phyloP scores from a whole-genome alignment of 2,329 filamentous ascomycete species.

The Penicillium hesseltinei region DNA sequence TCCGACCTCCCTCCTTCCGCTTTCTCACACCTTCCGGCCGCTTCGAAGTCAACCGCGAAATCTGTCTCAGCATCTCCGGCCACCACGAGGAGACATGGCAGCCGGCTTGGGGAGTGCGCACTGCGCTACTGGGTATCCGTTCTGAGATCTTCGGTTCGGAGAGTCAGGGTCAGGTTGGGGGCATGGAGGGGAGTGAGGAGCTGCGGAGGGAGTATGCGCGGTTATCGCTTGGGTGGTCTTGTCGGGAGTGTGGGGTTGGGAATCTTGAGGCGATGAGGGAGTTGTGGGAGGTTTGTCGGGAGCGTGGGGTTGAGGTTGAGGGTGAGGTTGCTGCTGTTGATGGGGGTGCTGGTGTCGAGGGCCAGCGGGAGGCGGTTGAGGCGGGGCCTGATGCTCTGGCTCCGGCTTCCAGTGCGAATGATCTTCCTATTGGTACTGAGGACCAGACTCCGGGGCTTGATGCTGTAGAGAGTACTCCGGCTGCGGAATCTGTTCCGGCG shows the following conservation, averaged over 20 bases:
- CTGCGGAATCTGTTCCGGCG: neutral
- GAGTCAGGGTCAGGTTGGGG: constrained; percentile 82
- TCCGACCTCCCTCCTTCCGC: constrained; percentile 91
- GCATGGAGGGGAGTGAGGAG: constrained; percentile 71
- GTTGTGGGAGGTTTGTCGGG: constrained; percentile 29
- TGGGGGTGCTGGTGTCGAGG: constrained; percentile 34
- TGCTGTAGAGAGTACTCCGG: neutral
- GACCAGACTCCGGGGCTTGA: neutral
- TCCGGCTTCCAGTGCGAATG: neutral
- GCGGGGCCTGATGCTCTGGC: neutral
- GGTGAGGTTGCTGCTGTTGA: neutral
- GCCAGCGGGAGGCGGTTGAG: neutral
- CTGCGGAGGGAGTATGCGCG: constrained; percentile 68
- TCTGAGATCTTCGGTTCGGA: constrained; percentile 88
- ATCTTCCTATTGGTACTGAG: neutral
- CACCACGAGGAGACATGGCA: constrained; percentile 99
- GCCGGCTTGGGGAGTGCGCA: constrained; percentile 94
- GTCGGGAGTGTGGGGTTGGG: constrained; percentile 64
- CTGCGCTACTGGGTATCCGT: constrained; percentile 74
- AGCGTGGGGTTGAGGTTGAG: constrained; percentile 29
- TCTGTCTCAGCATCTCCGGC: constrained; percentile 88
- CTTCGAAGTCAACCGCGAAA: constrained; percentile 95
- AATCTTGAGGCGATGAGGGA: constrained; percentile 46
- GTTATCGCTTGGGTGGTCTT: constrained; percentile 66
- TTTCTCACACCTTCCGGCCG: constrained; percentile 88